Evolutionary conservation across 345 rosid species (phyloP).

Genomic region (Eucalyptus sp.): DNA sequence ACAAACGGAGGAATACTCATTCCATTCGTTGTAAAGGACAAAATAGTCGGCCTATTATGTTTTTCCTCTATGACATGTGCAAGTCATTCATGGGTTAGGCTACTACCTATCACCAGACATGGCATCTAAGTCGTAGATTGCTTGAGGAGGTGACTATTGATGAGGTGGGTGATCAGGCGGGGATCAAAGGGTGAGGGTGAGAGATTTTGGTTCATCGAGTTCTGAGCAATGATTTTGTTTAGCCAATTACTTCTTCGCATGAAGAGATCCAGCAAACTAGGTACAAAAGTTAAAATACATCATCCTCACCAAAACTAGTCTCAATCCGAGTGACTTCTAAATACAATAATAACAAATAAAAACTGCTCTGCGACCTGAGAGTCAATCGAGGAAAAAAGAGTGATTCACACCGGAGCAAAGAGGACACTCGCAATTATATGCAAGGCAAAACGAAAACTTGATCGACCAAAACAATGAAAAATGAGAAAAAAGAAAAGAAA

Average conservation of each 20-base stretch:
- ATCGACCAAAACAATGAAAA: background rate
- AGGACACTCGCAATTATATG: background rate
- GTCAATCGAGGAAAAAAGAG: background rate
- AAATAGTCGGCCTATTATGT: background rate
- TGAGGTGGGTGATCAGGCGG: too few species aligned
- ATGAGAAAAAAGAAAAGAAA: too few species aligned
- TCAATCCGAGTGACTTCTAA: background rate
- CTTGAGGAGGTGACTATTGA: background rate
- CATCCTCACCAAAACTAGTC: background rate
- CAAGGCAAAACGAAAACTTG: background rate
- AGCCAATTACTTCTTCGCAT: background rate
- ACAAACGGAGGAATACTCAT: background rate
- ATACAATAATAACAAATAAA: background rate
- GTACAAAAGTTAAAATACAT: background rate
- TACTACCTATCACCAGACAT: background rate
- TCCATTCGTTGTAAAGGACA: background rate
- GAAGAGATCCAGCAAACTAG: background rate
- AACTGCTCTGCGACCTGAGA: background rate
- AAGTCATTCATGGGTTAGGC: background rate
- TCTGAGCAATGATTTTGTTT: background rate
- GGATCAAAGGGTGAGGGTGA: too few species aligned
- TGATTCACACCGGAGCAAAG: background rate
- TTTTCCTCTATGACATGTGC: background rate
- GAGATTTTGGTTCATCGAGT: background rate
- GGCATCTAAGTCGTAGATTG: background rate